Conservation (phyloP, 2,329 filamentous ascomycete species). For the Pyricularia sp. region DNA sequence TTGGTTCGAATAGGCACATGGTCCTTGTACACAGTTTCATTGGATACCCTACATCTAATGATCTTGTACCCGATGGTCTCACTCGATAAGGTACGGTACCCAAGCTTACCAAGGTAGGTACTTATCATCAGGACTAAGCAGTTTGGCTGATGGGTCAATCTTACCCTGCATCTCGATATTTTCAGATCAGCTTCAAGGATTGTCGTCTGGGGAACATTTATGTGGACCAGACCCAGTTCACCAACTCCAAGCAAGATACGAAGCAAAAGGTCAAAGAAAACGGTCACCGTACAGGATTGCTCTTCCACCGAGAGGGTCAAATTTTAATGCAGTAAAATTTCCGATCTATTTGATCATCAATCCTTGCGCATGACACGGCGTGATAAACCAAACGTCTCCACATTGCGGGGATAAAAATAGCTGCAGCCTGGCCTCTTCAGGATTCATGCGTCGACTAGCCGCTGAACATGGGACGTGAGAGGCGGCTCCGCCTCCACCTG, state of each 20-base stretch:
- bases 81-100: too few species aligned
- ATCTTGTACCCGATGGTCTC: too few species aligned
- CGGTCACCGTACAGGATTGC: too few species aligned
- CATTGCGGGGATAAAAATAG: neutral
- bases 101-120: too few species aligned
- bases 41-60: too few species aligned
- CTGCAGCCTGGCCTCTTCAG: neutral
- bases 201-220: neutral
- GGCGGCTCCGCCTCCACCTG: neutral
- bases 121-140: neutral
- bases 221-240: neutral
- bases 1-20: too few species aligned
- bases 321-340: neutral
- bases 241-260: neutral
- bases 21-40: too few species aligned
- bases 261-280: neutral
- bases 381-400: neutral
- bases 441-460: neutral
- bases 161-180: neutral
- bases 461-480: neutral
- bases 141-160: neutral
- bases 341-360: neutral
- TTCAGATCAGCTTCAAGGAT: neutral
- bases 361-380: neutral
- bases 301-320: too few species aligned